Conservation (phyloP, 768 basidiomycete genomes). For the Russula olivacea region DNA sequence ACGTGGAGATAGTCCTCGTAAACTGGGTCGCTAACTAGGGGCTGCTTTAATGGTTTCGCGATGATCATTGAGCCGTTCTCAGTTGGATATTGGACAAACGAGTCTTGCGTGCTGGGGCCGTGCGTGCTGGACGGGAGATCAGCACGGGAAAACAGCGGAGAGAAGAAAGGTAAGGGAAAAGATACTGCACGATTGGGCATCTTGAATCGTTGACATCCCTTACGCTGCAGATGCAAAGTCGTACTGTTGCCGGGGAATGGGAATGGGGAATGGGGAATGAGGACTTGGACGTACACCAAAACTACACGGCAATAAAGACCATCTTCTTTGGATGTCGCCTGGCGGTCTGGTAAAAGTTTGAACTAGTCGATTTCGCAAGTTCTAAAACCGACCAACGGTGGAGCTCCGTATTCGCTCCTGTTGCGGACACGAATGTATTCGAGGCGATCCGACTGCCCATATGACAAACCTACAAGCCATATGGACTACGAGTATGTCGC, state of each 20-base stretch:
- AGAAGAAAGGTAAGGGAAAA: not conserved
- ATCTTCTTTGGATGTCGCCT: slow-evolving; percentile 1
- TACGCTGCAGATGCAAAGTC: not conserved
- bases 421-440: not conserved
- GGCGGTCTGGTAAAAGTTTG: slow-evolving; percentile 1
- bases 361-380: not conserved
- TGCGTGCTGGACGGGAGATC: not conserved
- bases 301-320: not conserved
- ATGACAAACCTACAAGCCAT: not conserved
- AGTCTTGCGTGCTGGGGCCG: not conserved
- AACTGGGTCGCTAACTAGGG: not conserved
- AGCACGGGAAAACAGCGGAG: not conserved
- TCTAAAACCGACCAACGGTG: not conserved
- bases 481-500: not conserved
- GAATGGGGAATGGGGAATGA: not conserved
- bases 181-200: not conserved
- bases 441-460: not conserved
- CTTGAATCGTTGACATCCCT: not conserved
- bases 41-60: slow-evolving; percentile 8
- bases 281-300: not conserved
- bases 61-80: not conserved
- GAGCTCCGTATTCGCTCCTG: no score
- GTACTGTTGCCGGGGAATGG: not conserved
- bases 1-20: slow-evolving; percentile 18
- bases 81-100: not conserved